These are phyloP conservation scores for Fusarium clavum DNA, from an alignment of 2,329 filamentous ascomycete species.

Conservation along the genomic window DNA sequence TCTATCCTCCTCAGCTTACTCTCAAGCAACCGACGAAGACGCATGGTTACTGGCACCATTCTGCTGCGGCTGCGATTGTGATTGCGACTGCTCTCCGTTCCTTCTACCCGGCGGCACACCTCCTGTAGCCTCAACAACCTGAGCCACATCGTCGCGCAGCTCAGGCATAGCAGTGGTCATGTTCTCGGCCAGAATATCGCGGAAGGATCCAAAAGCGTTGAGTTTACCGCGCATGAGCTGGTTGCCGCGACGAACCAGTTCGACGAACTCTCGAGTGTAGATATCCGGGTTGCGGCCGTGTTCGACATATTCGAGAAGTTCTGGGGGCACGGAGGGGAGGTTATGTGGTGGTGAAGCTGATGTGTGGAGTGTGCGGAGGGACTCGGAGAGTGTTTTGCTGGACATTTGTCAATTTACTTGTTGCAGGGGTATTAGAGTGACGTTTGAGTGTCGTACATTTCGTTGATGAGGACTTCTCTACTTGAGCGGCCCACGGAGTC, in stretches of 20 bases:
- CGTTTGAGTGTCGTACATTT: constrained; percentile 55
- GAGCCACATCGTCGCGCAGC: constrained; percentile 64
- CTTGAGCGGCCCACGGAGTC: constrained; percentile 64
- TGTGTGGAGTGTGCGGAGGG: constrained; percentile 55
- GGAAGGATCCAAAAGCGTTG: constrained; percentile 69
- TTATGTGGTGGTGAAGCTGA: constrained; percentile 55
- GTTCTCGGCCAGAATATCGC: constrained; percentile 71
- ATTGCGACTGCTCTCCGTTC: constrained; percentile 12
- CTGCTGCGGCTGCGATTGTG: constrained; percentile 9
- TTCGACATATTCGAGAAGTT: constrained; percentile 76
- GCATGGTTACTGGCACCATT: constrained; percentile 27
- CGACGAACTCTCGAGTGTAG: constrained; percentile 79
- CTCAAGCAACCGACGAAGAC: constrained; percentile 17
- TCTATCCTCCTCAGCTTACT: not conserved
- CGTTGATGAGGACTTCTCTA: constrained; percentile 66
- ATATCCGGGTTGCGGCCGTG: constrained; percentile 79
- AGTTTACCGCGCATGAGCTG: constrained; percentile 75
- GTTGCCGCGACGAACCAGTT: constrained; percentile 73
- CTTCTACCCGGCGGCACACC: constrained; percentile 40
- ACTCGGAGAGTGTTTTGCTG: constrained; percentile 56
- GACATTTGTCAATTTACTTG: constrained; percentile 13
- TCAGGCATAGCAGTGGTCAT: constrained; percentile 70
- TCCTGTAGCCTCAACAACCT: constrained; percentile 62
- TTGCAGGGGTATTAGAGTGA: not conserved
- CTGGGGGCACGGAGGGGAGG: constrained; percentile 68